These are phyloP conservation scores for Malania oleifera DNA, from an alignment of 164 flowering plant genomes.

Conservation along the genomic window DNA sequence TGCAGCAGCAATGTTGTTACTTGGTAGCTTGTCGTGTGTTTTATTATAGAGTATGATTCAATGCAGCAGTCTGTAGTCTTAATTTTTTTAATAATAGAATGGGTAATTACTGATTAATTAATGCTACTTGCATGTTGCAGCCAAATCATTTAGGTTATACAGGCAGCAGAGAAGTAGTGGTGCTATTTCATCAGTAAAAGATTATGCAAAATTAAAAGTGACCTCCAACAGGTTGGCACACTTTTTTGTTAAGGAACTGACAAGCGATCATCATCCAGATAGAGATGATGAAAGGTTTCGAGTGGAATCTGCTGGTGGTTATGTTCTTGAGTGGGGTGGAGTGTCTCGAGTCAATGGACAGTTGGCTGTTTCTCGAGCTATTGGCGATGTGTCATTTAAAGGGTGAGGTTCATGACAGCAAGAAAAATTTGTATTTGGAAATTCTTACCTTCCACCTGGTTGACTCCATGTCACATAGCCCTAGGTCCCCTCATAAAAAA, in stretches of 20 bases:
- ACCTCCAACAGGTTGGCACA: conserved; percentile 35
- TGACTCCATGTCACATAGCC: background rate
- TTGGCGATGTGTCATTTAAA: conserved; percentile 79
- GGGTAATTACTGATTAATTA: conserved; percentile 9
- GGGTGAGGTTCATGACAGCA: conserved; percentile 35
- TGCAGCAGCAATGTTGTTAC: too few relatives aligned
- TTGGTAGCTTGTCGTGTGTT: background rate
- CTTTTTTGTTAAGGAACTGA: conserved; percentile 69
- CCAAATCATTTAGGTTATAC: conserved; percentile 47
- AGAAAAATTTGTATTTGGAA: background rate
- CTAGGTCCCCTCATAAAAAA: too few relatives aligned
- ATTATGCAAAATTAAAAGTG: conserved; percentile 25
- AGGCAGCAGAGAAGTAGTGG: conserved; percentile 49
- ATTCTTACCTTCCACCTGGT: background rate
- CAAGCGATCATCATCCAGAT: conserved; percentile 92
- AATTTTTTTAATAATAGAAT: background rate
- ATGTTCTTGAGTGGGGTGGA: conserved; percentile 71
- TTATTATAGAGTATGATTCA: conserved; percentile 1
- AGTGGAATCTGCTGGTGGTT: conserved; percentile 92
- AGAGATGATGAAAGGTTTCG: conserved; percentile 86
- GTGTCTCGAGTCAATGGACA: conserved; percentile 86
- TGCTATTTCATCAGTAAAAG: conserved; percentile 30
- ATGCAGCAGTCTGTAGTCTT: background rate
- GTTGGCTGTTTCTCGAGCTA: conserved; percentile 88
- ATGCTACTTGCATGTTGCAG: conserved; percentile 37